Evolutionary conservation across 441 rosid species (phyloP), one percentile per base, ranked within the genome.

Genomic region (Flueggea neowawraea): DNA sequence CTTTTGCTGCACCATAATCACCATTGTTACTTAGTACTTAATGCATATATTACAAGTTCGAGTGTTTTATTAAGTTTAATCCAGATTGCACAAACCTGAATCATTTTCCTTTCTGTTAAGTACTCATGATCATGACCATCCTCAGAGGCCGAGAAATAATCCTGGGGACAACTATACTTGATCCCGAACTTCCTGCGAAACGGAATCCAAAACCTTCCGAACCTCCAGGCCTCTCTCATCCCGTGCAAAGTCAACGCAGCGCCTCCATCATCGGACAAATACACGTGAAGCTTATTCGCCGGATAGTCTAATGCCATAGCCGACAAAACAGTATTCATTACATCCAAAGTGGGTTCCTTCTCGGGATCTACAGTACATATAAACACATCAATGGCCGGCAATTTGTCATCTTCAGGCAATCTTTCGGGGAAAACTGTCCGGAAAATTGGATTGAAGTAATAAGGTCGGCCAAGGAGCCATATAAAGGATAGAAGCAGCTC

Each of bases 241-340:
- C 76, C 73, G 11, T 16, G 6, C 60, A 76, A 65, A 5, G 84
- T 83, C 51, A 71, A 2, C 0, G 61, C 17, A 12, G 82, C 59
- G 16, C 85, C 82, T 6, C 76, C 73, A 10, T 83, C 85, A 6
- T 81, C 85, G 0, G 85, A 81, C 10, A 81, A 51, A 61, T 81
- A 81, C 10, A 81, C 77, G 4, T 61, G 60, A 50, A 81, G 76
- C 62, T 81, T 81, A 57, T 64, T 75, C 2, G 73, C 51, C 8
- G 85, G 82, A 62, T 81, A 81, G 60, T 81, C 80, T 12, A 75
- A 63, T 0, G 77, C 77, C 77, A 81, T 65, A n/a, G 78, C 75
- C 3, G 85, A 81, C 0, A 78, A 7, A 16, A 81, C 77, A 1
- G 82, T 78, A 68, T 81, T 81, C 77, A 78, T 69, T 16, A 78